phyloP scores from a whole-genome alignment of 352 stramenopile genomes.

The Phytopythium sindhum region DNA sequence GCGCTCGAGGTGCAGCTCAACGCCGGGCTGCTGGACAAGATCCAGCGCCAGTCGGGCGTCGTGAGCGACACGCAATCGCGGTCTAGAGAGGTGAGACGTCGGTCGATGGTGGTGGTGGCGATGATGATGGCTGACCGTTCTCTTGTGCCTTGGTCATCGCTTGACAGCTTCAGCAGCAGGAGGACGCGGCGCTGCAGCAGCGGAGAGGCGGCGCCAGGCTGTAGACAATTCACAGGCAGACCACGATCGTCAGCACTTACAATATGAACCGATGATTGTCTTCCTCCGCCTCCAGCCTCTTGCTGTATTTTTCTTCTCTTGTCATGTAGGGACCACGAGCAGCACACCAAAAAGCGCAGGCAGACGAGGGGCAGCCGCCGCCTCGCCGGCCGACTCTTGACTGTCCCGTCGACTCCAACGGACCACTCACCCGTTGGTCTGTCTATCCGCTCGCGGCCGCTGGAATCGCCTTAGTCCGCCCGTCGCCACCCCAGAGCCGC shows the following conservation, averaged over 20 bases:
- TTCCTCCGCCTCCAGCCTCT: neutral
- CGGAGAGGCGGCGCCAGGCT: conserved; percentile 26
- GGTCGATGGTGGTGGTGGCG: neutral
- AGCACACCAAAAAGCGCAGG: conserved; percentile 7
- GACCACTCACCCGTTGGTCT: neutral
- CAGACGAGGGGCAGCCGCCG: neutral
- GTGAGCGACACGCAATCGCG: conserved; percentile 69
- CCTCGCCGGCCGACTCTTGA: too few species aligned
- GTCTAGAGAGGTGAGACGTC: conserved; percentile 57
- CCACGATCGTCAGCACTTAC: conserved; percentile 6
- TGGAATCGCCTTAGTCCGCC: neutral
- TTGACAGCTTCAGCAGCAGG: conserved; percentile 48
- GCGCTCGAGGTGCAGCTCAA: conserved; percentile 75
- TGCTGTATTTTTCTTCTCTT: conserved; percentile 4
- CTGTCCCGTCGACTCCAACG: conserved; percentile 5
- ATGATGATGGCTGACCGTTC: neutral
- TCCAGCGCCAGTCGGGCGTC: conserved; percentile 57
- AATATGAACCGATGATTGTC: neutral
- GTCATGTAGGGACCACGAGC: neutral
- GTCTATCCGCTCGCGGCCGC: neutral
- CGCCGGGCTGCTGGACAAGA: conserved; percentile 61
- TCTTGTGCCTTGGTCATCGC: neutral
- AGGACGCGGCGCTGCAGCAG: conserved; percentile 38
- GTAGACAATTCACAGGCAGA: conserved; percentile 16
- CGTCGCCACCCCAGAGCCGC: neutral